phyloP scores from a whole-genome alignment of 208 protist species.

The Leishmania lainsoni region DNA sequence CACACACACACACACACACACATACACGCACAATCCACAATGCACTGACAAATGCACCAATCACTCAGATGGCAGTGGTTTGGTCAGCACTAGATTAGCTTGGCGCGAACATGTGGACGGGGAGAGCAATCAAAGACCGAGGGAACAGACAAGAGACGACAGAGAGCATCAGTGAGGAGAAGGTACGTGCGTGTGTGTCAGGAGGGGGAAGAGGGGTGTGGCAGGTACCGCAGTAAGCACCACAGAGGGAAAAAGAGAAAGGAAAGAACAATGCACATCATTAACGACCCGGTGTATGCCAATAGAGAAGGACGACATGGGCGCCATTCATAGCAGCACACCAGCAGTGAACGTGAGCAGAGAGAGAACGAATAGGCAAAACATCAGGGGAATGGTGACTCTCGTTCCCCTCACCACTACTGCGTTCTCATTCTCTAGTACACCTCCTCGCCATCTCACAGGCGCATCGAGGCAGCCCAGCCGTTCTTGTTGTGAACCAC shows the following conservation, averaged over 20 bases:
- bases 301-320: neutral
- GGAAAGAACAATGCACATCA: too few relatives aligned
- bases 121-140: neutral
- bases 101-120: neutral
- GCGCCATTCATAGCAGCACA: neutral
- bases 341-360: neutral
- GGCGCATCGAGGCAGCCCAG: slow-evolving; percentile 65
- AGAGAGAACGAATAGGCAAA: neutral
- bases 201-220: too few relatives aligned
- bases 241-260: too few relatives aligned
- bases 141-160: neutral
- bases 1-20: slow-evolving; percentile 8
- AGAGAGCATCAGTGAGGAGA: neutral
- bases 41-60: neutral
- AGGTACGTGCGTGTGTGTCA: neutral
- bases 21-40: neutral
- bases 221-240: too few relatives aligned
- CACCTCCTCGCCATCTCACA: slow-evolving; percentile 4
- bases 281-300: too few relatives aligned
- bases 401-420: neutral
- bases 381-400: neutral
- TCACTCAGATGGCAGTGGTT: neutral
- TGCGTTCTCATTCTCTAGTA: neutral
- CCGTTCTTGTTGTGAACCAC: slow-evolving; percentile 64
- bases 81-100: neutral